These are phyloP conservation scores for Chlorophyllum brunneum DNA, from an alignment of 768 basidiomycete species.

Conservation along the genomic window DNA sequence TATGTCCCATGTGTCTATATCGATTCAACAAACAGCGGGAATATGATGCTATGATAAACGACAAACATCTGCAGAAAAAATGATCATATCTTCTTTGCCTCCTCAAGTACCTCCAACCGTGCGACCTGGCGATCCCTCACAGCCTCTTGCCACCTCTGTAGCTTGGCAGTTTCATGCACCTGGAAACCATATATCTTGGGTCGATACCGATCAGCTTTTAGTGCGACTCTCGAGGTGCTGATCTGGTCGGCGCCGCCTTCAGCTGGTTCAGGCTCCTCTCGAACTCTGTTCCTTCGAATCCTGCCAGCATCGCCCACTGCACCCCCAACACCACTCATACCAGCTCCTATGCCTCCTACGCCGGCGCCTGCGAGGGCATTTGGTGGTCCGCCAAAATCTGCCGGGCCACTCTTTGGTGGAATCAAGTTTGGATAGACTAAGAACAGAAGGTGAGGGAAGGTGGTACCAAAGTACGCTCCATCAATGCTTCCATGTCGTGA, in stretches of 20 bases:
- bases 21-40: too few species aligned
- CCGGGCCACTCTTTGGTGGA: constrained; percentile 68
- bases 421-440: constrained; percentile 95
- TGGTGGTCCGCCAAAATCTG: constrained; percentile 24
- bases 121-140: constrained; percentile 70
- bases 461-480: constrained; percentile 98
- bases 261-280: constrained; percentile 54
- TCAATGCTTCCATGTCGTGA: constrained; percentile 97
- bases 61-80: background rate
- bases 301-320: constrained; percentile 20
- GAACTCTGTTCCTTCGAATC: constrained; percentile 28
- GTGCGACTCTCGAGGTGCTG: constrained; percentile 77
- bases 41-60: too few species aligned
- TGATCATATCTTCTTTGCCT: constrained; percentile 10
- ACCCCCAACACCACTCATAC: constrained; percentile 10
- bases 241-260: constrained; percentile 62
- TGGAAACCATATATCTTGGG: constrained; percentile 98
- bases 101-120: background rate
- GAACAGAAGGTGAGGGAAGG: constrained; percentile 95
- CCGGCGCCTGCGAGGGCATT: constrained; percentile 11
- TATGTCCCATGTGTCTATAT: too few species aligned
- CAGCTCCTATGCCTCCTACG: background rate
- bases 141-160: constrained; percentile 96
- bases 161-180: constrained; percentile 86
- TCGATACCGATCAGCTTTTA: constrained; percentile 89